Conservation (phyloP, 2,329 filamentous ascomycete genomes). For the Alternaria ethzedia region DNA sequence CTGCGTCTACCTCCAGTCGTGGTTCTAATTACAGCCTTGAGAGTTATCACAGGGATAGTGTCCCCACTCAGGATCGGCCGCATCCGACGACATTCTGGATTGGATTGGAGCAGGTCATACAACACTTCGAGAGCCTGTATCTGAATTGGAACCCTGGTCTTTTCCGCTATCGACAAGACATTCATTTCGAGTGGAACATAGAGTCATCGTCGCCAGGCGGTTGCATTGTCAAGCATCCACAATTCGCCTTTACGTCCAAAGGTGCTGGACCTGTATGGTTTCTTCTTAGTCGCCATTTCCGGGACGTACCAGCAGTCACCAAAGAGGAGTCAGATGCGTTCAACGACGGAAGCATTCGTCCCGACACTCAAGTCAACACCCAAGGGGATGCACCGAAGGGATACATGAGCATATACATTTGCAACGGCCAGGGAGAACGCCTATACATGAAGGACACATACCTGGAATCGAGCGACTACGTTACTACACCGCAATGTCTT, state of each 20-base stretch:
- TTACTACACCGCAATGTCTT: conserved; percentile 92
- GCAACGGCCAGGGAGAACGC: conserved; percentile 71
- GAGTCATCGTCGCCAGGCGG: conserved; percentile 66
- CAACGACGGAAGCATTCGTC: conserved; percentile 38
- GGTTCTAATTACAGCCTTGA: conserved; percentile 25
- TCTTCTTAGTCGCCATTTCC: conserved; percentile 84
- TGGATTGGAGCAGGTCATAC: conserved; percentile 81
- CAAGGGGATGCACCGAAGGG: conserved; percentile 59
- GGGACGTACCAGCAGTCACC: conserved; percentile 56
- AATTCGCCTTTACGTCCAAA: conserved; percentile 62
- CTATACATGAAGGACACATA: conserved; percentile 77
- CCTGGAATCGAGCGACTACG: conserved; percentile 79
- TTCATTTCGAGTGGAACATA: conserved; percentile 87
- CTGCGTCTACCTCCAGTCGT: conserved; percentile 24
- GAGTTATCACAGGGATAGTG: conserved; percentile 33
- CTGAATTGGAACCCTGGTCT: conserved; percentile 94
- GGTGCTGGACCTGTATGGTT: conserved; percentile 76
- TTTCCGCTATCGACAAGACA: conserved; percentile 82
- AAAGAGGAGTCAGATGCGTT: conserved; percentile 41
- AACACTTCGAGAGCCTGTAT: conserved; percentile 95
- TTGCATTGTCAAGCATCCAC: conserved; percentile 72
- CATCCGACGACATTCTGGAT: conserved; percentile 91
- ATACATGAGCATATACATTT: conserved; percentile 88
- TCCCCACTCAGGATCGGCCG: conserved; percentile 41
- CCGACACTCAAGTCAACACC: conserved; percentile 27